Base-by-base conservation (phyloP, 306 rosid genomes). In the Trifolium fragiferum region DNA sequence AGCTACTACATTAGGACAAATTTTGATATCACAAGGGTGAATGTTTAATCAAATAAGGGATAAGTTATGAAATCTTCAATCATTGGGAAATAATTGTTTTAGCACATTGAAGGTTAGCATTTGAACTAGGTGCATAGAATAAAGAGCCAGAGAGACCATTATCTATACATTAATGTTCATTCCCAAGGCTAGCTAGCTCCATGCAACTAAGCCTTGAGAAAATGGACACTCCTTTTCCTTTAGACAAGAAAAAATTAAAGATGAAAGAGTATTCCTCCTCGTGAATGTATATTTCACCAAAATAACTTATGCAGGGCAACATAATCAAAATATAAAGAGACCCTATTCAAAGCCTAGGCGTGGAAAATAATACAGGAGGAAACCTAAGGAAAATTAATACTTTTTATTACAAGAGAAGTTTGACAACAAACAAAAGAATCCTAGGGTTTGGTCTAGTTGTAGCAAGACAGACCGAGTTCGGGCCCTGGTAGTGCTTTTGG, bases 321-420 rank as follows among this genome's bases (percentile, higher is more conserved):
- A 78, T 84, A 77, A 68, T 64, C 70, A 13, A 58, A 40, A 66
- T 23, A 58, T 65, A 64, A 9, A 76, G 13, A 65, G 78, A 57
- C 81, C 78, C 83, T 78, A 49, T 40, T 66, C 43, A 14, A 64
- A 30, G 57, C 58, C 62, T 53, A 69, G 15, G 68, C 61, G 82
- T 70, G 76, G 18, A 72, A 65, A 40, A 25, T 38, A 63, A 65
- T 55, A 51, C 47, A 18, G 30, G 32, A 4, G 50, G 54, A 55
- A 25, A 41, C 51, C 55, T 25, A 74, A n/a, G n/a, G n/a, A n/a
- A n/a, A n/a, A n/a, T n/a, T n/a, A 35, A 35, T 35, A 35, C 9
- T 35, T 35, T 7, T 35, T 7, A 7, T 35, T 35, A 35, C 40
- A 35, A 35, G 2, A 35, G 40, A 35, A 35, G 2, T 35, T 35